A percentile compares a stretch with the other conserved stretches of the same genome.
These are phyloP conservation scores for Tetracladium setigerum DNA, from an alignment of 495 filamentous ascomycete genomes.

Conservation along the genomic window DNA sequence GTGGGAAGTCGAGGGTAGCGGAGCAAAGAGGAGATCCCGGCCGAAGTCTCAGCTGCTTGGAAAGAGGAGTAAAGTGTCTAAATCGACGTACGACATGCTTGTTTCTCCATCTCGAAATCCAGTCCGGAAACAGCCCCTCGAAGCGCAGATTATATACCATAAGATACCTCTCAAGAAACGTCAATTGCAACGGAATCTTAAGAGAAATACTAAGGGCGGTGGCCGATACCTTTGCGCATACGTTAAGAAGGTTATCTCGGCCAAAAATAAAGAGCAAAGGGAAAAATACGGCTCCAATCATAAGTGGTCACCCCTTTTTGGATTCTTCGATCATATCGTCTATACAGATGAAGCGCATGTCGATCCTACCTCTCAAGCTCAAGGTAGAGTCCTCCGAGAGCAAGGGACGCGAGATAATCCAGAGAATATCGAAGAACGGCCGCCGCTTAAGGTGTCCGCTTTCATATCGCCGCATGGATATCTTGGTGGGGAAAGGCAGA, in stretches of 20 bases:
- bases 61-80: not conserved
- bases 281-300: not conserved
- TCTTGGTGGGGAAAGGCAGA: conserved; percentile 2
- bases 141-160: conserved; percentile 15
- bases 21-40: not conserved
- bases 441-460: not conserved
- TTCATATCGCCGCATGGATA: conserved; percentile 6
- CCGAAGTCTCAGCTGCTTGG: not conserved
- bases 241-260: conserved; percentile 5
- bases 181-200: conserved; percentile 5
- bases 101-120: conserved; percentile 3
- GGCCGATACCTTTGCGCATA: conserved; percentile 1
- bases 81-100: conserved; percentile 1
- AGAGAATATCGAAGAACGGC: conserved; percentile 4
- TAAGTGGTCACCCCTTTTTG: not conserved
- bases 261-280: not conserved
- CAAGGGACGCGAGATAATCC: conserved; percentile 1
- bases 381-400: conserved; percentile 2
- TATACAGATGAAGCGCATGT: conserved; percentile 10
- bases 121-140: conserved; percentile 1
- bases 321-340: conserved; percentile 3
- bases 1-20: not conserved
- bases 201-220: not conserved
- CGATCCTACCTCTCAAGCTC: conserved; percentile 7
- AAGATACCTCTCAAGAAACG: conserved; percentile 2